Conservation (phyloP, 1,284 basidiomycete genomes). For the Clitocybe nebularis region DNA sequence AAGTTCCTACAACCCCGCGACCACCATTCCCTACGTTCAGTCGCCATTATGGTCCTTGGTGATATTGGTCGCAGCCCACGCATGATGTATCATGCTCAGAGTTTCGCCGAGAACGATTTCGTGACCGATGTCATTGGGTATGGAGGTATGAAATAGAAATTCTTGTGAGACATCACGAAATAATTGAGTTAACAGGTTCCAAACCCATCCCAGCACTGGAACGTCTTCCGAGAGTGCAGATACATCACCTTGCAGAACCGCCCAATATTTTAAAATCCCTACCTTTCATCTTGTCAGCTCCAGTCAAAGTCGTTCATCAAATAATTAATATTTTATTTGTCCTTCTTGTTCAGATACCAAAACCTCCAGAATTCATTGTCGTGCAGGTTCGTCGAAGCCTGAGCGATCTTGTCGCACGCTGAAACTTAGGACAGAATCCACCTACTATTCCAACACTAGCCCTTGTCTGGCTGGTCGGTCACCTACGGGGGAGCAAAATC, state of each 20-base stretch:
- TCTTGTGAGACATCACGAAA: background rate
- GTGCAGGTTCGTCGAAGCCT: slow-evolving; percentile 70
- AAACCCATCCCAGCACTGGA: slow-evolving; percentile 68
- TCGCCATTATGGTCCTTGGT: slow-evolving; percentile 89
- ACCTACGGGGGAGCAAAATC: slow-evolving; percentile 72
- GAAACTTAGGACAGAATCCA: slow-evolving; percentile 68
- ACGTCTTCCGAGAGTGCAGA: slow-evolving; percentile 57
- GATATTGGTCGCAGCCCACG: slow-evolving; percentile 94
- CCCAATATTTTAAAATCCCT: slow-evolving; percentile 51
- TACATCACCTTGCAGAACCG: slow-evolving; percentile 66
- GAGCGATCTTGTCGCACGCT: slow-evolving; percentile 8
- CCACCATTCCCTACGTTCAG: slow-evolving; percentile 54
- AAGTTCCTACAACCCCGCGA: slow-evolving; percentile 30
- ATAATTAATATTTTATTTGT: slow-evolving; percentile 58
- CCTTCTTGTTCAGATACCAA: slow-evolving; percentile 57
- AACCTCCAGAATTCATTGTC: slow-evolving; percentile 81
- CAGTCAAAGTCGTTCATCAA: slow-evolving; percentile 79
- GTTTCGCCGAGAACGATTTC: slow-evolving; percentile 81
- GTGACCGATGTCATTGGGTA: slow-evolving; percentile 86
- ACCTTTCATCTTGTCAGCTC: slow-evolving; percentile 78
- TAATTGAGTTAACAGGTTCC: slow-evolving; percentile 56
- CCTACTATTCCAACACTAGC: slow-evolving; percentile 94
- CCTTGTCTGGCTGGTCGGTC: slow-evolving; percentile 74
- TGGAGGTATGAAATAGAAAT: slow-evolving; percentile 48
- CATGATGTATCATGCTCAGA: slow-evolving; percentile 98